phyloP scores from a whole-genome alignment of 2,329 filamentous ascomycete genomes.

The Cordyceps pruinosa region DNA sequence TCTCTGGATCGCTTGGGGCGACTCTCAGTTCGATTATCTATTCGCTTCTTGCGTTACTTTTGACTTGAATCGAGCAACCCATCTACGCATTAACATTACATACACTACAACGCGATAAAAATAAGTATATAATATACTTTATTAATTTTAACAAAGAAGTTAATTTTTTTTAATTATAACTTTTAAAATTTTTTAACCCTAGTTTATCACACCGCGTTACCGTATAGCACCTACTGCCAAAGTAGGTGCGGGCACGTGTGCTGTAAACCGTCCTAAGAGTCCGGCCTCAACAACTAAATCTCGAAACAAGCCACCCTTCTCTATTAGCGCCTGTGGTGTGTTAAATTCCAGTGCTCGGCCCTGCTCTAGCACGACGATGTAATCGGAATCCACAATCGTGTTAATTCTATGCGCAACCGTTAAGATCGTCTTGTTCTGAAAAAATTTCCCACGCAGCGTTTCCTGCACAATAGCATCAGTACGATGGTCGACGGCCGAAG shows the following conservation, averaged over 20 bases:
- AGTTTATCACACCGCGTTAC: no score
- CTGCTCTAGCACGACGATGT: slow-evolving; percentile 81
- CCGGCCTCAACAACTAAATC: slow-evolving; percentile 24
- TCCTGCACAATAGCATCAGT: slow-evolving; percentile 53
- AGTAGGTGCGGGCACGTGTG: no score
- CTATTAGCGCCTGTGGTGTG: slow-evolving; percentile 66
- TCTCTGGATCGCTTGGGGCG: not conserved
- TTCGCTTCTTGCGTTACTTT: not conserved
- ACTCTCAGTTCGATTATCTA: not conserved
- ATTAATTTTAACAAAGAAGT: no score
- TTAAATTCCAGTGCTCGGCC: slow-evolving; percentile 80
- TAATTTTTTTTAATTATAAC: no score
- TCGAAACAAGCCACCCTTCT: slow-evolving; percentile 65
- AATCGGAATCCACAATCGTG: slow-evolving; percentile 73
- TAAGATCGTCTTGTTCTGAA: slow-evolving; percentile 85
- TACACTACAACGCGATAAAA: not conserved
- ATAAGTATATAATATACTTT: not conserved
- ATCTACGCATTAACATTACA: not conserved
- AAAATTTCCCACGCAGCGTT: slow-evolving; percentile 50
- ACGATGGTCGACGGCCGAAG: slow-evolving; percentile 57
- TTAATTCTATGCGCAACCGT: slow-evolving; percentile 93
- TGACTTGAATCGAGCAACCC: not conserved
- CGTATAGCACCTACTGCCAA: no score
- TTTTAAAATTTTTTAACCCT: not conserved
- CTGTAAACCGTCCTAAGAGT: slow-evolving; percentile 7